Conservation (phyloP, 495 filamentous ascomycete genomes). For the Penicillium malachiteum region DNA sequence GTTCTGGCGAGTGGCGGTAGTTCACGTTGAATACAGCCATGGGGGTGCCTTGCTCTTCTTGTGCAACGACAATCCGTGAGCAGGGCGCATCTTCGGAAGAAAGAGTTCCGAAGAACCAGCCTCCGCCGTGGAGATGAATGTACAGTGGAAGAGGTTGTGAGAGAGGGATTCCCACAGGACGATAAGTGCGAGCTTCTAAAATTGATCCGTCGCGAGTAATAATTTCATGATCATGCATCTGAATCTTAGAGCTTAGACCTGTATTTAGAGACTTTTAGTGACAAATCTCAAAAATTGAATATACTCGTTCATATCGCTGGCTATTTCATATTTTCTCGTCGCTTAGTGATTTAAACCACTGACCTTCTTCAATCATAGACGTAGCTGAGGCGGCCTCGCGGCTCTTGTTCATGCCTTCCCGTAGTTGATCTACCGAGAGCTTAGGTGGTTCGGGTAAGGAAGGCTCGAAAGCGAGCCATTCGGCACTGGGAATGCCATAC, state of each 20-base stretch:
- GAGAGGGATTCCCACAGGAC: constrained; percentile 21
- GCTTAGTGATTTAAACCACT: not conserved
- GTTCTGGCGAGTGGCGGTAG: constrained; percentile 49
- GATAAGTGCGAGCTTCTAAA: constrained; percentile 46
- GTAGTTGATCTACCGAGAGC: constrained; percentile 26
- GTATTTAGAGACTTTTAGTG: not conserved
- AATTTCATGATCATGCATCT: constrained; percentile 32
- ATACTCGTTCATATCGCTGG: too few species aligned
- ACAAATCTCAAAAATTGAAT: too few species aligned
- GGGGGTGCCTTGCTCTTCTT: constrained; percentile 15
- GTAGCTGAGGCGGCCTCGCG: constrained; percentile 35
- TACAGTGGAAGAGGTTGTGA: constrained; percentile 41
- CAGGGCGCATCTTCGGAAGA: constrained; percentile 49
- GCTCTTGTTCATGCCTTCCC: constrained; percentile 24
- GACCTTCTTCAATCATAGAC: constrained; percentile 29
- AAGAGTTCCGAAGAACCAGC: constrained; percentile 46
- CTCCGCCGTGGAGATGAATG: constrained; percentile 52
- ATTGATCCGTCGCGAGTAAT: constrained; percentile 39
- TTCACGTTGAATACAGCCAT: constrained; percentile 44
- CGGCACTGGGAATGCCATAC: constrained; percentile 37
- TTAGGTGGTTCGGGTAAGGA: constrained; percentile 24
- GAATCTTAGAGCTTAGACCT: constrained; percentile 25
- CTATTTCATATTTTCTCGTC: too few species aligned
- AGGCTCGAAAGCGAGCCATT: constrained; percentile 41
- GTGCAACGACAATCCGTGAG: constrained; percentile 35